Conservation (phyloP, 805 yeast species). For the Maudiozyma turicensis region DNA sequence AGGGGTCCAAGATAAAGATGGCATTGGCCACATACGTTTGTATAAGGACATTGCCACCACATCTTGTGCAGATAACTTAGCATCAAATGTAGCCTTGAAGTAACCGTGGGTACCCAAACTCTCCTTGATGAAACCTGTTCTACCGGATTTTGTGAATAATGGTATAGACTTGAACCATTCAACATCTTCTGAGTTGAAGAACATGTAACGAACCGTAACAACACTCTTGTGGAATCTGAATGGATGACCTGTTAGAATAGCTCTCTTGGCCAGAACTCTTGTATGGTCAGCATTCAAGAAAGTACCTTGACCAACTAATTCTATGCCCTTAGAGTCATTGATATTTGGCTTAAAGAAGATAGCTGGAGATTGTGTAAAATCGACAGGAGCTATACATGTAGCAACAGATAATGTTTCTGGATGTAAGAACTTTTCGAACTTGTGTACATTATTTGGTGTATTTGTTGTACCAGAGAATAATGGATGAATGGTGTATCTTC, state of each 20-base stretch:
- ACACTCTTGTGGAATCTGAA: constrained; percentile 88
- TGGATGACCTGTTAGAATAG: constrained; percentile 87
- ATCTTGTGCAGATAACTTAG: constrained; percentile 83
- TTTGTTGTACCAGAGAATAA: constrained; percentile 70
- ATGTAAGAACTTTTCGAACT: constrained; percentile 74
- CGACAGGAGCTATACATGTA: constrained; percentile 78
- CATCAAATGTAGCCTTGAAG: constrained; percentile 92
- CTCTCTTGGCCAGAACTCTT: constrained; percentile 79
- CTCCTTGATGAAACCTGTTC: constrained; percentile 91
- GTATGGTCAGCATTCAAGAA: constrained; percentile 78
- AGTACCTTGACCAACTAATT: constrained; percentile 82
- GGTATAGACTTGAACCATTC: constrained; percentile 86
- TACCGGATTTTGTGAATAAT: constrained; percentile 82
- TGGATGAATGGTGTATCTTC: constrained; percentile 78
- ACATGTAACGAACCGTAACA: constrained; percentile 93
- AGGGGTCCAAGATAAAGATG: constrained; percentile 29
- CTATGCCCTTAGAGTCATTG: constrained; percentile 39
- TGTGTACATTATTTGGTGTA: constrained; percentile 77
- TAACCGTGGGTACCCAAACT: constrained; percentile 97
- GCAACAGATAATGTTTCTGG: constrained; percentile 69
- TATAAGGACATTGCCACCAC: constrained; percentile 87
- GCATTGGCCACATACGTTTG: constrained; percentile 86
- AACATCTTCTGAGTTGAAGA: constrained; percentile 84
- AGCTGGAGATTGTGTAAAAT: constrained; percentile 77
- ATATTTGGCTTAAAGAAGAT: constrained; percentile 59